Conservation (phyloP, 1,139 yeast species). For the Hansenula anomala region DNA sequence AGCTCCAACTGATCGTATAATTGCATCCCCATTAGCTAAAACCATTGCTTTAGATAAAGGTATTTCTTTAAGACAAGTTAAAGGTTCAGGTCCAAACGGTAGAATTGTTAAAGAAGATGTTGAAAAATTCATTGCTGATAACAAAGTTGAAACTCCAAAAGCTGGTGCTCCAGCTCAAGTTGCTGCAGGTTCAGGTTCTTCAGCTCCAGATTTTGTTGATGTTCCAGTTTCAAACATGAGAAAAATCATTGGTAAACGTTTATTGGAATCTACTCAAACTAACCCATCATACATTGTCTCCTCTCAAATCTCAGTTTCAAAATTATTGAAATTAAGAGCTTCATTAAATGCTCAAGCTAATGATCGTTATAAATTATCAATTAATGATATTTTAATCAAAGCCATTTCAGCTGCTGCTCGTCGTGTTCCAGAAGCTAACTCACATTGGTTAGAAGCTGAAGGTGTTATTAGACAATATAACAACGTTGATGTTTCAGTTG, state of each 20-base stretch:
- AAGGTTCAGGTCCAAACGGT: conserved; percentile 94
- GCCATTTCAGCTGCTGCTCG: conserved; percentile 87
- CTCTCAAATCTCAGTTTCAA: conserved; percentile 79
- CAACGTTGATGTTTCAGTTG: conserved; percentile 94
- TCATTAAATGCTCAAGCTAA: conserved; percentile 82
- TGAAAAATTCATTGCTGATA: conserved; percentile 53
- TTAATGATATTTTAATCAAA: conserved; percentile 90
- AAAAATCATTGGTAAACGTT: conserved; percentile 86
- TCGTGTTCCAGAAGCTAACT: conserved; percentile 91
- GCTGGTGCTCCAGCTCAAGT: conserved; percentile 38
- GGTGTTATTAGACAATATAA: conserved; percentile 89
- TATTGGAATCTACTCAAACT: conserved; percentile 77
- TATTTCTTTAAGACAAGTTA: conserved; percentile 73
- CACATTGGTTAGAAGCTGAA: conserved; percentile 88
- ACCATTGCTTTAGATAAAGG: conserved; percentile 91
- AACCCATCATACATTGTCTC: conserved; percentile 93
- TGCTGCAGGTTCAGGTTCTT: conserved; percentile 37
- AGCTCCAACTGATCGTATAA: conserved; percentile 57
- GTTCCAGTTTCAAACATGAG: conserved; percentile 90
- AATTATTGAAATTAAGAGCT: conserved; percentile 87
- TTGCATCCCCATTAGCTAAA: conserved; percentile 96
- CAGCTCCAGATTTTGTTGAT: conserved; percentile 60
- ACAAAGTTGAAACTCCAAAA: conserved; percentile 33
- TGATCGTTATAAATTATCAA: conserved; percentile 86
- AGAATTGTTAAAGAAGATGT: conserved; percentile 90